A percentile compares a stretch with the other conserved stretches of the same genome.
Conservation (phyloP, 441 rosid genomes). For the Populus hybrid region DNA sequence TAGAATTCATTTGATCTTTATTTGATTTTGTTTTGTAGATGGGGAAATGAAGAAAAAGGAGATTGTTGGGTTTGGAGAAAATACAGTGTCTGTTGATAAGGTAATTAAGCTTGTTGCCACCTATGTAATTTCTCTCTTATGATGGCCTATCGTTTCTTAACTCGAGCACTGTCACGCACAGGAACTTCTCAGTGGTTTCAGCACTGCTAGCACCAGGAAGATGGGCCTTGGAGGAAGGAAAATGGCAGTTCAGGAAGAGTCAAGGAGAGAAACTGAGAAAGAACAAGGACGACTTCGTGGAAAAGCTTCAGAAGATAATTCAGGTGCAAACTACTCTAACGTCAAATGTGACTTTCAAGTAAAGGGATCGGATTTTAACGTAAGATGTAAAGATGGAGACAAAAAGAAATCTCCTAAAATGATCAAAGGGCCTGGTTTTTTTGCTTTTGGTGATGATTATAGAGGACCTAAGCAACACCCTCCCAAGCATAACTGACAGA, state of each 20-base stretch:
- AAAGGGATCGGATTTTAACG: slow-evolving; percentile 17
- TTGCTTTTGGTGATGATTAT: slow-evolving; percentile 44
- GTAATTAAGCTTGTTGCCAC: slow-evolving; percentile 6
- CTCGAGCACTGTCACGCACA: slow-evolving; percentile 8
- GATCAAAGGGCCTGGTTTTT: slow-evolving; percentile 26
- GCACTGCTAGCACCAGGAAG: slow-evolving; percentile 14
- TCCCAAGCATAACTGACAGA: slow-evolving; percentile 39
- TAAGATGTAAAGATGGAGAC: slow-evolving; percentile 19
- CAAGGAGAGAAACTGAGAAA: slow-evolving; percentile 6
- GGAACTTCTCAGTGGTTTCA: slow-evolving; percentile 26
- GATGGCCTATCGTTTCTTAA: background rate
- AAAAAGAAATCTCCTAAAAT: slow-evolving; percentile 11
- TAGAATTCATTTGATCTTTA: background rate
- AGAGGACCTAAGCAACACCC: slow-evolving; percentile 42
- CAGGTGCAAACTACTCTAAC: slow-evolving; percentile 49
- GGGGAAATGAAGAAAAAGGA: background rate
- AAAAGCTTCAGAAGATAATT: slow-evolving; percentile 23
- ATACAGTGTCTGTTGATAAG: slow-evolving; percentile 16
- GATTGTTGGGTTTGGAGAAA: slow-evolving; percentile 10
- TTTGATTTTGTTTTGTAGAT: slow-evolving; percentile 15
- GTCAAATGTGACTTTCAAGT: slow-evolving; percentile 32
- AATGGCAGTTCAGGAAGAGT: slow-evolving; percentile 18
- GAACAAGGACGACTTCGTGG: background rate
- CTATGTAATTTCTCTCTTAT: background rate
- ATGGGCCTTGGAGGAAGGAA: slow-evolving; percentile 31